Evolutionary conservation across 306 rosid genomes (phyloP), one percentile per base, ranked within the genome.

Genomic region (Cucumis hystrix): DNA sequence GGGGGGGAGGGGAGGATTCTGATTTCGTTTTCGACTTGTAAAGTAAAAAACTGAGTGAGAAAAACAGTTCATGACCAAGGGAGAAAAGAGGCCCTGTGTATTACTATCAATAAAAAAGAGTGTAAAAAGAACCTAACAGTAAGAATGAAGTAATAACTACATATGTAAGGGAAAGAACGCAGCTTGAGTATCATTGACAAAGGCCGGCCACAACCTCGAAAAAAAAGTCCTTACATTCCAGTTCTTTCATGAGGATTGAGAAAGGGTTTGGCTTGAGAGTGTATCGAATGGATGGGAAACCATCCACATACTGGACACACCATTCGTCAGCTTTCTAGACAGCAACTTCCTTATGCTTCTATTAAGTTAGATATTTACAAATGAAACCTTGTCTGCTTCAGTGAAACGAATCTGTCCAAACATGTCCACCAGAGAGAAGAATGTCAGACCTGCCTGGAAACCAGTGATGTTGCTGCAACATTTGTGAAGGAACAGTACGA

Each of bases 341-440:
- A 85, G 89, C 84, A 45, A 85, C 77, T 82, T 79, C 83, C 85
- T 88, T 82, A 66, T 84, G 87, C 83, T 86, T 89, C 77, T 51
- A 62, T 45, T 56, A 85, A 79, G 96, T 93, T 90, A 93, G 96
- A 91, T 93, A 93, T 91, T 96, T 93, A 93, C 96, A 93, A 85
- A 87, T 91, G 85, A 87, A 84, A 87, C 84, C 90, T 83, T 75
- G 82, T 82, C 90, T 84, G 88, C 87, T 47, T 49, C 41, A 12
- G 39, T 13, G 33, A 56, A 40, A 75, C 78, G 10, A 30, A 75
- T 75, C 78, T 14, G 67, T 75, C 66, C 15, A 55, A 18, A 56
- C 23, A 21, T 40, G 39, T 57, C n/a, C 52, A 6, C 20, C 66
- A 35, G 35, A 14, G 72, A 41, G 47, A 6, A 39, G 4, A 23